These are phyloP conservation scores for Cerioporus squamosus DNA, from an alignment of 1,284 basidiomycete species.

Conservation along the genomic window DNA sequence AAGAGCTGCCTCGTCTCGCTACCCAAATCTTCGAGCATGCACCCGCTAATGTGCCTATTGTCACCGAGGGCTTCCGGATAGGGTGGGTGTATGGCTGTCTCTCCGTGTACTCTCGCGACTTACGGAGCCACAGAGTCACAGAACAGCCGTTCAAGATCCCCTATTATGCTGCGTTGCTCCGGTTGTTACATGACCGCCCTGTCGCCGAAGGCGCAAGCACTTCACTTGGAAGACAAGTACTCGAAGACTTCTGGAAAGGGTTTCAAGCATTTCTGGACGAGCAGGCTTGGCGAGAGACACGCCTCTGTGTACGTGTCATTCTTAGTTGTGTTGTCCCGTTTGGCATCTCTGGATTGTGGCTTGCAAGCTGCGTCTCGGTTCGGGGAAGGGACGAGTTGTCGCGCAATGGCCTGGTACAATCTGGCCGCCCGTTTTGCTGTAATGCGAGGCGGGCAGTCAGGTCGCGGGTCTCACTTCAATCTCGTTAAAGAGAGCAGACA, in stretches of 20 bases:
- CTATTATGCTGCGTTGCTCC: constrained; percentile 84
- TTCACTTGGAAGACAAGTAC: constrained; percentile 72
- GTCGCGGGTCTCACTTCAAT: not conserved
- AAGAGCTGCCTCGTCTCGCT: constrained; percentile 71
- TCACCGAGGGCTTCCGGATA: constrained; percentile 78
- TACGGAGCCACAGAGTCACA: constrained; percentile 55
- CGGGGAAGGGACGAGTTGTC: no score
- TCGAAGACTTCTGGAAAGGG: constrained; percentile 87
- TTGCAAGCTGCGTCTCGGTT: no score
- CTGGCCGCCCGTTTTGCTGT: no score
- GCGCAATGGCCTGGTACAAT: no score
- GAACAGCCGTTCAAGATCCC: constrained; percentile 94
- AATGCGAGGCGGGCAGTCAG: no score
- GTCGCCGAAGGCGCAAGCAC: constrained; percentile 27
- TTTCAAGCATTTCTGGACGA: constrained; percentile 88
- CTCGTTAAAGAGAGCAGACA: no score
- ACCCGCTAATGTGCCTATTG: constrained; percentile 58
- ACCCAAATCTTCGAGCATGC: constrained; percentile 65
- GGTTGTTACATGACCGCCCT: constrained; percentile 61
- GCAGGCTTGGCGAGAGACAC: constrained; percentile 85
- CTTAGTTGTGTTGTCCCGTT: no score
- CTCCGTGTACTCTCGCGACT: not conserved
- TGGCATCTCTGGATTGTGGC: not conserved
- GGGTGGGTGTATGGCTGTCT: constrained; percentile 50
- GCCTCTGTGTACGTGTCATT: constrained; percentile 72